phyloP scores from a whole-genome alignment of 441 rosid species.

The Eruca vesicaria region DNA sequence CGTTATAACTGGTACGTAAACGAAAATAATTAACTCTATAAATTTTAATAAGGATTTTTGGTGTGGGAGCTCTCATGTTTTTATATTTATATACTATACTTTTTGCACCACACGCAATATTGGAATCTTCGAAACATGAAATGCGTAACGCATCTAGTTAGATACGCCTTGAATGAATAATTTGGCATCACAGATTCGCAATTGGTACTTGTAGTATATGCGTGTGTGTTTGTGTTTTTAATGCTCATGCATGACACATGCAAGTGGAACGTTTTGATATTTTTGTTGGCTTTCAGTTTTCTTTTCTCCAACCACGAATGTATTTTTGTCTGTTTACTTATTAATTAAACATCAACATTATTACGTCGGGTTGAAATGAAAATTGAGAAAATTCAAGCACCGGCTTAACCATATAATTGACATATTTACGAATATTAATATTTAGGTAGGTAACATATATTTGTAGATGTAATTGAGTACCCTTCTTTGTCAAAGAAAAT shows the following conservation, averaged over 20 bases:
- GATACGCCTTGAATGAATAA: not conserved
- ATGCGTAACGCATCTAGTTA: slow-evolving; percentile 28
- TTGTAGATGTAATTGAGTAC: not conserved
- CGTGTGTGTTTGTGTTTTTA: not conserved
- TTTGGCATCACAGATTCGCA: not conserved
- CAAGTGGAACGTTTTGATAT: not conserved
- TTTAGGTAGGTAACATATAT: not conserved
- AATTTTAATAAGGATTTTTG: not conserved
- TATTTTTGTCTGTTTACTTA: not conserved
- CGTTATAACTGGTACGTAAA: slow-evolving; percentile 68
- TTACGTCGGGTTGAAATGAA: not conserved
- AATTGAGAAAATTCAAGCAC: not conserved
- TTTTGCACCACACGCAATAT: slow-evolving; percentile 38
- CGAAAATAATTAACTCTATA: not conserved
- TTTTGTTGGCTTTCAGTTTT: slow-evolving; percentile 1
- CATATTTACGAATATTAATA: not conserved
- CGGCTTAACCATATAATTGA: not conserved
- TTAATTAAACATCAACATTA: not conserved
- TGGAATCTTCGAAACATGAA: slow-evolving; percentile 30
- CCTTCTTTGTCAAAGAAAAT: not conserved
- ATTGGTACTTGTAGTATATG: not conserved
- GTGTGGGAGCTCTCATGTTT: not conserved
- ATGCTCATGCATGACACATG: slow-evolving; percentile 3
- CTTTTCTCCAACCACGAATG: not conserved
- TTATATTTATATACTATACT: slow-evolving; percentile 1